Base-by-base conservation (phyloP, 2,329 filamentous ascomycete genomes). In the Ustulina deusta region DNA sequence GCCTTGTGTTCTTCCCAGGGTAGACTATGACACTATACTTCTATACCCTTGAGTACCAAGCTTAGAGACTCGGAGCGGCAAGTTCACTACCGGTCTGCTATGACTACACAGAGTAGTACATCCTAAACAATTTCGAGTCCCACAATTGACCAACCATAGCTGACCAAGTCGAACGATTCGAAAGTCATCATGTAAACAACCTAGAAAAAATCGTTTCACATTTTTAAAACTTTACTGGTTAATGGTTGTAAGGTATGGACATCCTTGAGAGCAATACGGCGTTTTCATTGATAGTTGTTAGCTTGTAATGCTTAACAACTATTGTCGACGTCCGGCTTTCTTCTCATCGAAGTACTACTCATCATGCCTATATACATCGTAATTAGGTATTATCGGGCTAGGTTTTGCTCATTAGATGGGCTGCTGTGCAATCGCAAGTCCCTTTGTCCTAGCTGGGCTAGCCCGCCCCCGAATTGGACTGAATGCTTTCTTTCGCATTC, bases 331-430 rank as follows among this genome's bases (percentile, higher is more conserved):
- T 61, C 54, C 61, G 59, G 54, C 66, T 29, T 65, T 55, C 55
- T 59, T 29, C 32, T 65, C 68, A 65, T 61, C 46, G 56, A 68
- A 69, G 69, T 69, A 57, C 63, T 75, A 68, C 72, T 73, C 70
- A 38, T 73, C 70, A 38, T 71, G 66, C 61, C 73, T 77, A 78
- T 79, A 73, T 80, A 79, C 77, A 80, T 77, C 74, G 66, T 75
- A 66, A 81, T 81, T 81, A 81, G 74, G 77, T 80, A 81, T 81
- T 81, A 81, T 71, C 74, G 77, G 79, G 77, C 79, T 78, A 78
- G 73, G 74, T 74, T 74, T 73, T 74, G 67, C 71, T 74, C 68
- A 75, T 77, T 77, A 76, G 68, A 63, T 61, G 69, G 69, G 69
- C 66, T 68, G 65, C 62, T 67, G 67, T 69, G 61, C 57, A 63